Evolutionary conservation across 257 asterid species (phyloP).

Genomic region (Gardenia jasminoides): DNA sequence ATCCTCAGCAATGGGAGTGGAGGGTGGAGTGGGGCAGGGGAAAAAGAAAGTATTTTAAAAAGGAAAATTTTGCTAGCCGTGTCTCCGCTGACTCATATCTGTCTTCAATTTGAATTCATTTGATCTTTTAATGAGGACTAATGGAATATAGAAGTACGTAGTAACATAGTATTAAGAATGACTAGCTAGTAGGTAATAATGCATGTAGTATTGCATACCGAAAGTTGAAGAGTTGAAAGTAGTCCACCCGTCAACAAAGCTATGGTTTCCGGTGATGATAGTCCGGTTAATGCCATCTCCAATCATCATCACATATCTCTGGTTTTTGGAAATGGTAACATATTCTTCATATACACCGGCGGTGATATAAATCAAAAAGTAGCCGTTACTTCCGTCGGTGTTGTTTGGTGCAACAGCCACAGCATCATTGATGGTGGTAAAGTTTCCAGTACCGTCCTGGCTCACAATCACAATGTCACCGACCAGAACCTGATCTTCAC

Average conservation of each 20-base stretch:
- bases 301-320: conserved; percentile 63
- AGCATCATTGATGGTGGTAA: conserved; percentile 58
- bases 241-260: conserved; percentile 73
- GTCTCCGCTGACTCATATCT: not conserved
- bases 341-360: conserved; percentile 77
- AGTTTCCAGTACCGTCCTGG: conserved; percentile 57
- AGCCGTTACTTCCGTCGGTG: conserved; percentile 40
- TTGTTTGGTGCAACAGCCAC: conserved; percentile 60
- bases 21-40: no score
- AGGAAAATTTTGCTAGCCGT: no score
- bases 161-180: not conserved
- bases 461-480: conserved; percentile 54
- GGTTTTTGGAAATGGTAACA: conserved; percentile 49
- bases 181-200: no score
- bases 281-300: conserved; percentile 79
- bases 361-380: conserved; percentile 51
- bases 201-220: conserved; percentile 28
- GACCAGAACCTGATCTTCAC: conserved; percentile 37
- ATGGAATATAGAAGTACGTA: no score
- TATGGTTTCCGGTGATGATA: conserved; percentile 63
- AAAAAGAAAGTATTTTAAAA: no score
- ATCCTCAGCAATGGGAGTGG: no score
- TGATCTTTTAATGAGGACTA: no score
- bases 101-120: not conserved
- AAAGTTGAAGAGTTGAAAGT: conserved; percentile 71